Base-by-base conservation (phyloP, 2,329 filamentous ascomycete genomes). In the Paecilomyces sp. region DNA sequence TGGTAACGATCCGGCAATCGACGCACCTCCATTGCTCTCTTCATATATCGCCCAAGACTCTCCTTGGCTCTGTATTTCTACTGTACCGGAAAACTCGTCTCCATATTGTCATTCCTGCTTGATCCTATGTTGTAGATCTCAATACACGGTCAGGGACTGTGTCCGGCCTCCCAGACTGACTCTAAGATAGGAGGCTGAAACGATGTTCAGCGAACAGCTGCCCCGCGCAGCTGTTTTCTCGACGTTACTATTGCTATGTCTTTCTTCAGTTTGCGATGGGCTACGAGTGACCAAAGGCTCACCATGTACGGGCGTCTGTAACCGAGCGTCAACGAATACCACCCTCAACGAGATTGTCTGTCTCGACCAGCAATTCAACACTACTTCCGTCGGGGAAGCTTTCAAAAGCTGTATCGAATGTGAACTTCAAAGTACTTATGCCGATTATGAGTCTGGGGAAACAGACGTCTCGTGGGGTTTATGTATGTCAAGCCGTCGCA, bases 401-500 rank as follows among this genome's bases (percentile, higher is more conserved):
- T 79, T 79, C 56, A 60, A 76, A 58, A 65, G 73, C 11, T 80
- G 78, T 54, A 67, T 79, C 53, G 69, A 68, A 8, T 80, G 78
- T 62, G 67, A 75, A 59, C 65, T 80, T 63, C 63, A 72, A 24
- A 80, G 77, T 58, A 70, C 67, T 4, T 76, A 72, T 58, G 62
- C 67, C 18, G 69, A 77, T 62, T 57, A 62, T 2, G 54, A 53
- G 1, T 70, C 68, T 1, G 74, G 73, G 25, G 70, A 77, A 60
- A 72, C 77, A 18, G 78, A 80, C 63, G 74, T 79, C 9, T 67
- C 74, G 63, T 80, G 76, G 77, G 77, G 72, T 41, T 66, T 80
- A 53, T 77, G 78, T 80, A 76, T 63, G 77, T 62, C 36, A 30
- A 18, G n/a, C 28, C 53, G 3, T 57, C 15, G 9, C 31, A 33